Evolutionary conservation across 1,284 basidiomycete species (phyloP).

Genomic region (Thelephora terrestris): DNA sequence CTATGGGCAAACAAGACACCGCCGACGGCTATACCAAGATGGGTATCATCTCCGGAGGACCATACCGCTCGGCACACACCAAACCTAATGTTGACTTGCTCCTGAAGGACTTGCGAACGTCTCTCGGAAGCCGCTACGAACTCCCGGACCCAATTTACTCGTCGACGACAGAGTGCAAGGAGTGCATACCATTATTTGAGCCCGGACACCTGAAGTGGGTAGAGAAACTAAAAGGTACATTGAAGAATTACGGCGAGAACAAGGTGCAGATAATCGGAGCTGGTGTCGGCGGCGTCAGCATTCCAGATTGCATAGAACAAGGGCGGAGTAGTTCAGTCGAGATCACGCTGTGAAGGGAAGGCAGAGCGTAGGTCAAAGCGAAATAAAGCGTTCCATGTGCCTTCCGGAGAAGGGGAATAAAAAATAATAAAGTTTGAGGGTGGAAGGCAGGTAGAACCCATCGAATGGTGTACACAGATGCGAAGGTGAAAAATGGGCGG

Average conservation of each 20-base stretch:
- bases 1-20: conserved; percentile 59
- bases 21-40: conserved; percentile 48
- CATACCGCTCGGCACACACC: conserved; percentile 39
- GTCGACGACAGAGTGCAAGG: conserved; percentile 44
- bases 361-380: background rate
- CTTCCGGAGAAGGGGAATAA: no score
- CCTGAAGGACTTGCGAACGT: conserved; percentile 38
- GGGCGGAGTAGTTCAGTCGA: conserved; percentile 31
- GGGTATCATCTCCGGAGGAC: conserved; percentile 90
- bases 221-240: conserved; percentile 41
- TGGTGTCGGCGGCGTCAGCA: conserved; percentile 81
- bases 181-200: conserved; percentile 79
- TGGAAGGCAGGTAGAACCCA: no score
- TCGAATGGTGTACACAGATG: no score
- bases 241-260: conserved; percentile 40
- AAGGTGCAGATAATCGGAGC: conserved; percentile 74
- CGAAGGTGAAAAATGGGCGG: no score
- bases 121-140: conserved; percentile 28
- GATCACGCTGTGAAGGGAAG: no score
- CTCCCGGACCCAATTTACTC: conserved; percentile 53
- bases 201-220: conserved; percentile 71
- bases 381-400: background rate
- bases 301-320: conserved; percentile 81
- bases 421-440: no score
- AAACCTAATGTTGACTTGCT: conserved; percentile 27